Conservation (phyloP, 805 yeast genomes). For the Wickerhamiella brachini region DNA sequence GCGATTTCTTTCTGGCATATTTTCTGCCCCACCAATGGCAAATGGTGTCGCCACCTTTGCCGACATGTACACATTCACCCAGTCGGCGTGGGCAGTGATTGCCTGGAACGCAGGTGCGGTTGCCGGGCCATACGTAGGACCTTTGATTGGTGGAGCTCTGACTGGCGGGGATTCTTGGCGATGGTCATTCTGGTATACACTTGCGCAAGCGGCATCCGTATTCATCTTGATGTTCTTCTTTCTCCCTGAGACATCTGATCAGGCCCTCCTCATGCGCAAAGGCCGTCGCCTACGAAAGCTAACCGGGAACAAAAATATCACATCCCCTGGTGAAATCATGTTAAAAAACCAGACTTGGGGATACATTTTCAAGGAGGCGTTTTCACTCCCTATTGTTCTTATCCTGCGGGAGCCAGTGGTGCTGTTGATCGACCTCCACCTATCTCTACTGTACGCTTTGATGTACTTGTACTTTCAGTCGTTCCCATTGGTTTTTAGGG, state of each 20-base stretch:
- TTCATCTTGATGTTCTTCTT: conserved; percentile 27
- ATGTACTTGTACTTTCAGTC: conserved; percentile 48
- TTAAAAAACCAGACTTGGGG: neutral
- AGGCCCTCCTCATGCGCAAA: conserved; percentile 35
- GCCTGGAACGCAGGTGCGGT: conserved; percentile 42
- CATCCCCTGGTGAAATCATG: conserved; percentile 12
- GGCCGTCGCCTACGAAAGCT: conserved; percentile 34
- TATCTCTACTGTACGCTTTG: conserved; percentile 39
- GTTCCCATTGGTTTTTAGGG: conserved; percentile 41
- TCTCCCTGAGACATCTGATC: conserved; percentile 38
- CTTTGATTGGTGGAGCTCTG: conserved; percentile 41
- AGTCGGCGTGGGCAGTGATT: conserved; percentile 34
- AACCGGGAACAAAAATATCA: conserved; percentile 22
- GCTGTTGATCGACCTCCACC: conserved; percentile 36
- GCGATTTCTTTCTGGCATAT: conserved; percentile 40
- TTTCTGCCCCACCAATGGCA: conserved; percentile 42
- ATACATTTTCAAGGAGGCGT: conserved; percentile 8
- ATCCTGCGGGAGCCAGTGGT: conserved; percentile 42
- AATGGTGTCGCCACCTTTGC: conserved; percentile 47
- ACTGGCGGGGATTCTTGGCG: conserved; percentile 36
- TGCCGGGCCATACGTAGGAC: conserved; percentile 43
- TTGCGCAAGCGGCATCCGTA: conserved; percentile 27
- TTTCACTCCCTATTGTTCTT: conserved; percentile 31
- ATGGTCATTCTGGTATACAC: conserved; percentile 40
- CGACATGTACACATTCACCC: conserved; percentile 33